These are phyloP conservation scores for Pisolithus tinctorius DNA, from an alignment of 768 basidiomycete species.

Conservation along the genomic window DNA sequence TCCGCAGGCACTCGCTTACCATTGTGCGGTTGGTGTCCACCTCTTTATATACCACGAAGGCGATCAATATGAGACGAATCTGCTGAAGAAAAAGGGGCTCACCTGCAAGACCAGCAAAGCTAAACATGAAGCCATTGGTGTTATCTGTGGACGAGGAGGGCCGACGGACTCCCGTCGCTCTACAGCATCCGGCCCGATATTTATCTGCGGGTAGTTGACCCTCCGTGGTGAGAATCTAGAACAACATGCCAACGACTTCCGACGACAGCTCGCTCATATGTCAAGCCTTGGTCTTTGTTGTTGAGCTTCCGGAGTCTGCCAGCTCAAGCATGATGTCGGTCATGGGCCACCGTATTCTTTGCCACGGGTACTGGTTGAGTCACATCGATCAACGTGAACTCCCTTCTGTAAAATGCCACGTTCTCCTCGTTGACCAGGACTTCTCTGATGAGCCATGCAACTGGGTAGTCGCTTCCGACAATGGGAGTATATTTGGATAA, in stretches of 20 bases:
- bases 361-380: too few species aligned
- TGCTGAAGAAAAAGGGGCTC: not conserved
- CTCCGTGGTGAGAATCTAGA: conserved; percentile 20
- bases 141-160: conserved; percentile 9
- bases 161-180: conserved; percentile 23
- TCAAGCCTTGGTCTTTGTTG: conserved; percentile 24
- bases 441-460: conserved; percentile 22
- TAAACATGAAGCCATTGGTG: conserved; percentile 7
- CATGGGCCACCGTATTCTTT: conserved; percentile 25
- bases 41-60: conserved; percentile 11
- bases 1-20: not conserved
- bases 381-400: too few species aligned
- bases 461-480: conserved; percentile 21
- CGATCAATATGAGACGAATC: not conserved
- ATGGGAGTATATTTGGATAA: conserved; percentile 18
- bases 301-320: conserved; percentile 17
- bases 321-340: conserved; percentile 22
- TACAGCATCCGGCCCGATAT: conserved; percentile 26
- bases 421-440: conserved; percentile 21
- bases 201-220: conserved; percentile 14
- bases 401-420: conserved; percentile 22
- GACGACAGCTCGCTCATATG: too few species aligned
- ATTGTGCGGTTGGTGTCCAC: conserved; percentile 17
- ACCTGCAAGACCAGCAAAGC: conserved; percentile 19
- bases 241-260: too few species aligned